Evolutionary conservation across 352 stramenopile genomes (phyloP).

Genomic region (Elongisporangium anandrum): DNA sequence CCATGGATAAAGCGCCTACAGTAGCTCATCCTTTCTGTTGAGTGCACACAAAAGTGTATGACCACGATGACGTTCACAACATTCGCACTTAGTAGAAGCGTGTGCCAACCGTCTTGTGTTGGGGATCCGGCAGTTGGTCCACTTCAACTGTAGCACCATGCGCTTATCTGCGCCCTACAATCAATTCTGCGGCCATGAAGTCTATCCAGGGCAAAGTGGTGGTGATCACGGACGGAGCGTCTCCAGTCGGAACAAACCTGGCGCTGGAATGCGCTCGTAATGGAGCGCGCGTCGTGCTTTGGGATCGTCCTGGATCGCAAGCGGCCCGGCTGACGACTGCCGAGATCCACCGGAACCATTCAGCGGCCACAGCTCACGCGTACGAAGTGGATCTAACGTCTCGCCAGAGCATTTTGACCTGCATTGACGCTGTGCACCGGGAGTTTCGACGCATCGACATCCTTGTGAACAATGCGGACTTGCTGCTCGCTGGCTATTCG

Average conservation of each 20-base stretch:
- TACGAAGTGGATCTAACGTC: slow-evolving; percentile 15
- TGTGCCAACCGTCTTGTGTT: too few relatives aligned
- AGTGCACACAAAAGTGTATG: too few relatives aligned
- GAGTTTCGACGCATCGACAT: slow-evolving; percentile 22
- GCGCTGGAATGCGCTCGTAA: slow-evolving; percentile 18
- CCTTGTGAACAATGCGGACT: slow-evolving; percentile 48
- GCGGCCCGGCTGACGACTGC: background rate
- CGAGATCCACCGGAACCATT: slow-evolving; percentile 1
- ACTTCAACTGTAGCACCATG: background rate
- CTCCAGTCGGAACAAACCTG: slow-evolving; percentile 25
- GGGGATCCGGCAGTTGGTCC: background rate
- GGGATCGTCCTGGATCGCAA: slow-evolving; percentile 2
- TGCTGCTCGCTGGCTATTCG: slow-evolving; percentile 25
- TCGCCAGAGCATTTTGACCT: slow-evolving; percentile 13
- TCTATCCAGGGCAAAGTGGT: slow-evolving; percentile 23
- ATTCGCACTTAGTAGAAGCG: background rate
- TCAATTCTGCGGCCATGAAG: slow-evolving; percentile 2
- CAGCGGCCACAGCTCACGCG: slow-evolving; percentile 1
- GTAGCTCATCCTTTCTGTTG: too few relatives aligned
- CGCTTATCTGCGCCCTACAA: background rate
- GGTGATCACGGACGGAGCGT: slow-evolving; percentile 28
- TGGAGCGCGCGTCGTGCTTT: slow-evolving; percentile 14
- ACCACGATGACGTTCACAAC: background rate
- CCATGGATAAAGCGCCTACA: too few relatives aligned
- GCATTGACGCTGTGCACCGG: slow-evolving; percentile 4